These are phyloP conservation scores for Hypericum perforatum DNA, from an alignment of 345 rosid genomes.

Conservation along the genomic window DNA sequence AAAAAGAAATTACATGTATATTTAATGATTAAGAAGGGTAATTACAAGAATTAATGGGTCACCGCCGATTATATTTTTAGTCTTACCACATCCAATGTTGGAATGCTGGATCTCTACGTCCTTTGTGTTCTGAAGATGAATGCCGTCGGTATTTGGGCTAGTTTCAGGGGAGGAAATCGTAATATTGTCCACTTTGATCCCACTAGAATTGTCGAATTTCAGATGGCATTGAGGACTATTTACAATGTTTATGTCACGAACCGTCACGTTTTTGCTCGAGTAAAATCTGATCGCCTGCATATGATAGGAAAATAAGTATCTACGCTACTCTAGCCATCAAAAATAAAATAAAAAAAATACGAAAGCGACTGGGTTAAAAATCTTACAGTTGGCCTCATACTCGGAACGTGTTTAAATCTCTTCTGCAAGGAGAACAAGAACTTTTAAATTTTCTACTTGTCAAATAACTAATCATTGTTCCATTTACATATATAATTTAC, in stretches of 20 bases:
- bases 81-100: conserved; percentile 58
- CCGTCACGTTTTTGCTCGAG: conserved; percentile 53
- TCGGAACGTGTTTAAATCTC: conserved; percentile 34
- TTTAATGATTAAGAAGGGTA: background rate
- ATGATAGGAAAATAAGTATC: background rate
- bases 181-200: conserved; percentile 48
- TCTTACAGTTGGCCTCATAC: conserved; percentile 77
- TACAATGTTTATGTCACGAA: conserved; percentile 52
- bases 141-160: conserved; percentile 86
- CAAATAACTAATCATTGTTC: no score
- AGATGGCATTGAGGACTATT: conserved; percentile 85
- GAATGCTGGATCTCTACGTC: conserved; percentile 72
- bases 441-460: no score
- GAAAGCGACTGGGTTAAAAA: background rate
- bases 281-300: conserved; percentile 70
- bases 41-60: background rate
- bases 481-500: no score
- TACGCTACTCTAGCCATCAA: background rate
- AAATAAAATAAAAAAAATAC: background rate
- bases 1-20: background rate
- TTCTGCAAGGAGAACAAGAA: conserved; percentile 30
- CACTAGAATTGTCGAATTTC: conserved; percentile 63
- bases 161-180: conserved; percentile 57
- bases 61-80: no score
- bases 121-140: conserved; percentile 74